Evolutionary conservation across 2,329 filamentous ascomycete genomes (phyloP).

Genomic region (Colletotrichum sp.): DNA sequence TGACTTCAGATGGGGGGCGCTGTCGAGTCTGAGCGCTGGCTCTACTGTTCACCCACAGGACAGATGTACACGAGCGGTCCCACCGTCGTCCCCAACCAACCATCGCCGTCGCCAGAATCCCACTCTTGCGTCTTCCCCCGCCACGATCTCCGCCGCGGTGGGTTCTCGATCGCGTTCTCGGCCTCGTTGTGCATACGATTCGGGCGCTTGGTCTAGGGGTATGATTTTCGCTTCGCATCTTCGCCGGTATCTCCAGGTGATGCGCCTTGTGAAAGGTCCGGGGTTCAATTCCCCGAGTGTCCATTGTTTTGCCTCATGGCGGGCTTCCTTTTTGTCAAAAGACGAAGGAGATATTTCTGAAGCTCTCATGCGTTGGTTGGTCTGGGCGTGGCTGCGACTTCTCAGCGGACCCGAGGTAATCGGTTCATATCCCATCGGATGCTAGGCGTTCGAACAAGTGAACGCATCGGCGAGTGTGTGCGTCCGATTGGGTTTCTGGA

Average conservation of each 20-base stretch:
- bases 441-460: background rate
- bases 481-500: background rate
- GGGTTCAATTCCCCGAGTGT: conserved; percentile 1
- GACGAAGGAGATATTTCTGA: background rate
- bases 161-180: background rate
- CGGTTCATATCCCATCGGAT: background rate
- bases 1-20: background rate
- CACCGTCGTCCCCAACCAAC: background rate
- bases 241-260: background rate
- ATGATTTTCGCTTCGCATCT: conserved; percentile 5
- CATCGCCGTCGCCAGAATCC: background rate
- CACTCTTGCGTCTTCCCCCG: background rate
- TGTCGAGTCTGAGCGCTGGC: background rate
- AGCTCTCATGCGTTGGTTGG: background rate
- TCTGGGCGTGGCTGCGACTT: background rate
- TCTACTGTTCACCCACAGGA: background rate
- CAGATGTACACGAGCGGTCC: background rate
- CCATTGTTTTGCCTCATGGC: background rate
- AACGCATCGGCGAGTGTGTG: background rate
- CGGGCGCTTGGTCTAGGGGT: conserved; percentile 1
- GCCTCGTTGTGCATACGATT: background rate
- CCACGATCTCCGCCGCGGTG: background rate
- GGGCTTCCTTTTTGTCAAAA: background rate
- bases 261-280: background rate
- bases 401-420: background rate